Evolutionary conservation across 192 early-diverging fungal species (phyloP).

Genomic region (Umbelopsis ramanniana): DNA sequence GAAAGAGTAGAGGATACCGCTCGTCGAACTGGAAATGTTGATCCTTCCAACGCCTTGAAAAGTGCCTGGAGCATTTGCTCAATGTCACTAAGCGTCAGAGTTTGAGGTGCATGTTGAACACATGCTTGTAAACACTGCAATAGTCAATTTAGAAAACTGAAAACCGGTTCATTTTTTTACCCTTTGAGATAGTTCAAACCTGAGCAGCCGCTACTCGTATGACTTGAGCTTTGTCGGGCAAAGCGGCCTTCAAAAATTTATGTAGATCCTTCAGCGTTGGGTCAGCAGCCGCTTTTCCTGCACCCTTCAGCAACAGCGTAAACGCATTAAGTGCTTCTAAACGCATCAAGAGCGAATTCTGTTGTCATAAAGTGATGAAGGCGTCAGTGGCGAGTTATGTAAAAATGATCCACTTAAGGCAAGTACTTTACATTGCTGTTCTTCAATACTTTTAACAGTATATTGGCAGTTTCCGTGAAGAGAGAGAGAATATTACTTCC

Average conservation of each 20-base stretch:
- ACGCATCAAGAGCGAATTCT: conserved; percentile 62
- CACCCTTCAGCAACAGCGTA: conserved; percentile 66
- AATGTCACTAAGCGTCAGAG: conserved; percentile 57
- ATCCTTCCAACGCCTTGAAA: conserved; percentile 57
- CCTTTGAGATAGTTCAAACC: conserved; percentile 44
- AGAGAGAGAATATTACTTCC: conserved; percentile 76
- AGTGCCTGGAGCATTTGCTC: conserved; percentile 50
- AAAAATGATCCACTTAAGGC: too few species aligned
- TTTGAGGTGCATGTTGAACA: conserved; percentile 37
- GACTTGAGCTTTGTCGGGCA: conserved; percentile 74
- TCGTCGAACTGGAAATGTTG: conserved; percentile 52
- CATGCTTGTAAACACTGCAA: conserved; percentile 41
- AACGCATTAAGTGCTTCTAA: conserved; percentile 74
- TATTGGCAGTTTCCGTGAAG: conserved; percentile 64
- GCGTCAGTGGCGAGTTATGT: too few species aligned
- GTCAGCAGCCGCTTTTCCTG: conserved; percentile 75
- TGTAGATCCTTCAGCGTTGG: conserved; percentile 71
- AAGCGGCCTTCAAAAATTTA: conserved; percentile 63
- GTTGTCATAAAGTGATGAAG: conserved; percentile 31
- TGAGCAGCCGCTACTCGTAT: conserved; percentile 68
- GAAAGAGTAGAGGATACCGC: conserved; percentile 55
- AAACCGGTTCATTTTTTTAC: not conserved
- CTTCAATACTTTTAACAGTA: conserved; percentile 71
- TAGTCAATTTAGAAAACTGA: not conserved
- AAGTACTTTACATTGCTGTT: conserved; percentile 59